Percentiles rank a stretch among this genome's conserved stretches.
Evolutionary conservation across 768 basidiomycete species (phyloP).

Genomic region (Termitomyces sp.): DNA sequence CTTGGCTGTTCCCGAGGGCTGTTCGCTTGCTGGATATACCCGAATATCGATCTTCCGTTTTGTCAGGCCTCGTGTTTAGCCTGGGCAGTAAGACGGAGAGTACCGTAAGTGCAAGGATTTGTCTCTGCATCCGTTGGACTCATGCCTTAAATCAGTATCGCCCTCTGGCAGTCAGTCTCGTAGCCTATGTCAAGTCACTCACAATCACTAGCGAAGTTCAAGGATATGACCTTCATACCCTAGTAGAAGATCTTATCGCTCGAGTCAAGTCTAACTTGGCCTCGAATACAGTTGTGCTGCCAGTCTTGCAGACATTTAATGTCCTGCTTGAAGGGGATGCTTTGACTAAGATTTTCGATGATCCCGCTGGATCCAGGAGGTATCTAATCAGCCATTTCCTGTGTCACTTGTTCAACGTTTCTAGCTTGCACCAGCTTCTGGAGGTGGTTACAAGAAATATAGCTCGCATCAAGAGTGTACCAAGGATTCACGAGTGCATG

Average conservation of each 20-base stretch:
- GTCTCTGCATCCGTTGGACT: neutral
- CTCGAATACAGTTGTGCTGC: constrained; percentile 75
- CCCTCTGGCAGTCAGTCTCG: constrained; percentile 56
- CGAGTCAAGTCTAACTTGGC: constrained; percentile 47
- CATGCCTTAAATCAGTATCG: constrained; percentile 48
- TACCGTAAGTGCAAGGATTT: constrained; percentile 50
- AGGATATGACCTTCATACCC: constrained; percentile 42
- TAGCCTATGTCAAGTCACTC: constrained; percentile 48
- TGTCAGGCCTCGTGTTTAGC: constrained; percentile 73
- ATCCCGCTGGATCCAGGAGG: constrained; percentile 45
- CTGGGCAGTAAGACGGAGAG: constrained; percentile 81
- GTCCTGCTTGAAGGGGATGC: constrained; percentile 66
- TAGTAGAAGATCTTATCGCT: constrained; percentile 53
- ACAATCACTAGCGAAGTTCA: constrained; percentile 29
- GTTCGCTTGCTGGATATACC: constrained; percentile 59
- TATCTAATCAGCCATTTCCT: constrained; percentile 18
- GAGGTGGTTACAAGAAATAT: constrained; percentile 57
- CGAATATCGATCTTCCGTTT: constrained; percentile 54
- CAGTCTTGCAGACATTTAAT: constrained; percentile 72
- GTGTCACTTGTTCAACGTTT: constrained; percentile 2
- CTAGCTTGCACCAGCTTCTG: constrained; percentile 51
- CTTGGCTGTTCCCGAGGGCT: constrained; percentile 70
- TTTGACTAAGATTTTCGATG: constrained; percentile 42
- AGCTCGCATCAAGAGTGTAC: constrained; percentile 71
- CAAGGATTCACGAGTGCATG: constrained; percentile 76